These are phyloP conservation scores for Boletellus emodensis DNA, from an alignment of 768 basidiomycete species.

Conservation along the genomic window DNA sequence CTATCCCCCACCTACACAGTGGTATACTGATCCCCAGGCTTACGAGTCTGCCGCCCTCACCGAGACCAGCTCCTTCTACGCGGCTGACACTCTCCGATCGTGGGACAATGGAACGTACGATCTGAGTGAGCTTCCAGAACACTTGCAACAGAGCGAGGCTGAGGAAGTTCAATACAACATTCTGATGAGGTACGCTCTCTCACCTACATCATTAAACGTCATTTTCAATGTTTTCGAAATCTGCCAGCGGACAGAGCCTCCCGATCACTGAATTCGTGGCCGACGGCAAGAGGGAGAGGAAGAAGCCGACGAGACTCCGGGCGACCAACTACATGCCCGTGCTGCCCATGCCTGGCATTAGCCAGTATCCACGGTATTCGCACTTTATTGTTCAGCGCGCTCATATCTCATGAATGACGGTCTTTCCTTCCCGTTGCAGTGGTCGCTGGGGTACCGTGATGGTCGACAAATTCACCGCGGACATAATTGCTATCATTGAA, in stretches of 20 bases:
- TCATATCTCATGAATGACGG: background rate
- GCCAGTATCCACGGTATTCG: background rate
- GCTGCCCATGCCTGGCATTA: background rate
- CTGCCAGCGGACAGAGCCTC: background rate
- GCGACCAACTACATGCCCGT: too few relatives aligned
- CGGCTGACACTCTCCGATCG: background rate
- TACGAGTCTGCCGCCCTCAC: background rate
- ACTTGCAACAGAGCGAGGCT: background rate
- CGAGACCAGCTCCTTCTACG: background rate
- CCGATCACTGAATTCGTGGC: background rate
- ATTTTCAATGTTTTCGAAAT: background rate
- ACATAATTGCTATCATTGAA: background rate
- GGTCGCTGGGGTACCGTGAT: slow-evolving; percentile 11
- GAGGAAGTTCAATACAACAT: background rate
- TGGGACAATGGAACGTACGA: background rate
- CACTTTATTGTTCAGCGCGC: background rate
- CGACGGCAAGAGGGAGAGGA: background rate
- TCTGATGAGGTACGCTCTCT: background rate
- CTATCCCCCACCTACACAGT: background rate
- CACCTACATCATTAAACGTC: background rate
- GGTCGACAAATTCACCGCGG: slow-evolving; percentile 6
- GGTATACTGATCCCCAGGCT: background rate
- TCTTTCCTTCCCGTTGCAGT: background rate
- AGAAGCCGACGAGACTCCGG: too few relatives aligned
- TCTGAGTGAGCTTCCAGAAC: background rate